A percentile compares a stretch with the other conserved stretches of the same genome.
These are phyloP conservation scores for Blastomyces percursus DNA, from an alignment of 2,329 filamentous ascomycete genomes.

Conservation along the genomic window DNA sequence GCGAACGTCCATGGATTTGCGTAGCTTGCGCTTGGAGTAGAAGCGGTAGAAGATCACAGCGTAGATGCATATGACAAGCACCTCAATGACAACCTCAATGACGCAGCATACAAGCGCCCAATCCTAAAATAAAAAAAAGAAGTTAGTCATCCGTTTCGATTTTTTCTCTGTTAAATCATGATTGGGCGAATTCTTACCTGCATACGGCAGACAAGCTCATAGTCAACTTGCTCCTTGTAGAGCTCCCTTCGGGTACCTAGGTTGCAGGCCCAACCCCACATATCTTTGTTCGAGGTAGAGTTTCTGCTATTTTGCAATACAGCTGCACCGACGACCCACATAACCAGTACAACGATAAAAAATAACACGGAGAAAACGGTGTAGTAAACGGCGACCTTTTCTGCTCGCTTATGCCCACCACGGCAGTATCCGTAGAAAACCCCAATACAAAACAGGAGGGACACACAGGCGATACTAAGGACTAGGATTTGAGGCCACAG, in stretches of 20 bases:
- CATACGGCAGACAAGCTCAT: slow-evolving; percentile 81
- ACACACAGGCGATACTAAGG: slow-evolving; percentile 66
- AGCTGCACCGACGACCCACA: slow-evolving; percentile 82
- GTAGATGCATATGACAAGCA: slow-evolving; percentile 86
- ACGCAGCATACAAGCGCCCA: slow-evolving; percentile 95
- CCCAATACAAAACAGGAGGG: slow-evolving; percentile 63
- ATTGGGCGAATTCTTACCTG: slow-evolving; percentile 43
- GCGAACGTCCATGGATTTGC: slow-evolving; percentile 92
- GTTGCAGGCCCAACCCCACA: slow-evolving; percentile 98
- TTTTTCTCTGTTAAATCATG: slow-evolving; percentile 14
- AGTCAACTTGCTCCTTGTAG: slow-evolving; percentile 72
- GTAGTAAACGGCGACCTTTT: slow-evolving; percentile 92
- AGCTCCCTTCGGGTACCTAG: slow-evolving; percentile 70
- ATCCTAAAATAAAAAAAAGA: slow-evolving; percentile 47
- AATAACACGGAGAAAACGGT: slow-evolving; percentile 85
- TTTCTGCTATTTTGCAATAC: slow-evolving; percentile 69
- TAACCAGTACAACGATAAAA: slow-evolving; percentile 84
- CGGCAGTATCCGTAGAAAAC: slow-evolving; percentile 81
- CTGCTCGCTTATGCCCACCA: slow-evolving; percentile 76
- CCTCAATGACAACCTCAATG: slow-evolving; percentile 89
- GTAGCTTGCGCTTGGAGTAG: slow-evolving; percentile 88
- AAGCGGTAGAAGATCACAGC: slow-evolving; percentile 93
- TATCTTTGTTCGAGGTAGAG: slow-evolving; percentile 66
- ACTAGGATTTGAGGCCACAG: slow-evolving; percentile 85
- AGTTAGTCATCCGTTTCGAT: slow-evolving; percentile 18